phyloP scores from a whole-genome alignment of 768 basidiomycete genomes.

The Podaxis sp. region DNA sequence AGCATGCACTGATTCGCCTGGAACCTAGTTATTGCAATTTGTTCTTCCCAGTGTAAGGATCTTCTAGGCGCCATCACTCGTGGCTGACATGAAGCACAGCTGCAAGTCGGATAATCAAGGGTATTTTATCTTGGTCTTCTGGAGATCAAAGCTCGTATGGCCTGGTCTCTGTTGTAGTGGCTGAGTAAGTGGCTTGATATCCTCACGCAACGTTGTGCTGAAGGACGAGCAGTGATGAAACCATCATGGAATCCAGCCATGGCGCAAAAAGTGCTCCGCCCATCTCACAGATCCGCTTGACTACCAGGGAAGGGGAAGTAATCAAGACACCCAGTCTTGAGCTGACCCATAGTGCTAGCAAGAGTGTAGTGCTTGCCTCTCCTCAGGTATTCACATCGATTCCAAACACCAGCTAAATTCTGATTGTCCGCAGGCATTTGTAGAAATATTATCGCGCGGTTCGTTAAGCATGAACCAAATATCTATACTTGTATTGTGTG shows the following conservation, averaged over 20 bases:
- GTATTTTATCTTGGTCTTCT: neutral
- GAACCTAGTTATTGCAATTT: neutral
- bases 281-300: neutral
- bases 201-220: neutral
- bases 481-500: constrained; percentile 42
- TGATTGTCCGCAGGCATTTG: constrained; percentile 1
- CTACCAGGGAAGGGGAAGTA: neutral
- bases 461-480: constrained; percentile 43
- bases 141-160: neutral
- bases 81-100: neutral
- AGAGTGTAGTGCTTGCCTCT: constrained; percentile 9
- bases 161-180: neutral
- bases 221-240: neutral
- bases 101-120: neutral
- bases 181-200: neutral
- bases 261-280: neutral
- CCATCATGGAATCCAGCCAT: neutral
- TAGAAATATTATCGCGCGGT: constrained; percentile 28
- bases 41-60: constrained; percentile 1
- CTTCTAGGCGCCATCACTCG: neutral
- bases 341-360: neutral
- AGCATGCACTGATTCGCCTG: neutral
- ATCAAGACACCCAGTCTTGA: neutral
- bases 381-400: constrained; percentile 9
- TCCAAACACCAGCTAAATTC: neutral